These are phyloP conservation scores for Malania oleifera DNA, from an alignment of 164 flowering plant species.

Conservation along the genomic window DNA sequence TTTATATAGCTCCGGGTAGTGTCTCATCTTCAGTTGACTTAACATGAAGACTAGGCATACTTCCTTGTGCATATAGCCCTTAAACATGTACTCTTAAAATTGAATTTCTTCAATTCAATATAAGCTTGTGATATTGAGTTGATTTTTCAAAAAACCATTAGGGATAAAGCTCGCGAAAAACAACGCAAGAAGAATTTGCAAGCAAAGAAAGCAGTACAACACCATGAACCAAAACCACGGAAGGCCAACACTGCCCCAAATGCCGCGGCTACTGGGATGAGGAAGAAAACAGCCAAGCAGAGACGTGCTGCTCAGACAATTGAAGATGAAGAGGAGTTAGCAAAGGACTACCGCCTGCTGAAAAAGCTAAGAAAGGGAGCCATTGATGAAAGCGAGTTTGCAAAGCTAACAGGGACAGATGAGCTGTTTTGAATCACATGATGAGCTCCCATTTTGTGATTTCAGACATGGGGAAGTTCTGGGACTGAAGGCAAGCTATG, in stretches of 20 bases:
- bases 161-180: slow-evolving; percentile 1
- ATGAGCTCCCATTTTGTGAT: neutral
- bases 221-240: neutral
- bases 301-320: slow-evolving; percentile 2
- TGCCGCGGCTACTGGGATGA: neutral
- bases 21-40: too few species aligned
- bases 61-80: too few species aligned
- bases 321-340: neutral
- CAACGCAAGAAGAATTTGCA: neutral
- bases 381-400: neutral
- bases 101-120: too few species aligned
- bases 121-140: too few species aligned
- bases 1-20: too few species aligned
- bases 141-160: too few species aligned
- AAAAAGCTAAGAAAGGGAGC: neutral
- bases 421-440: neutral
- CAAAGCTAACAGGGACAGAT: neutral
- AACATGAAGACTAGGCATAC: too few species aligned
- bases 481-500: too few species aligned
- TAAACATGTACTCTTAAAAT: too few species aligned
- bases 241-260: neutral
- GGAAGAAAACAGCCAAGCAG: slow-evolving; percentile 2
- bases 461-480: neutral
- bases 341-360: slow-evolving; percentile 1
- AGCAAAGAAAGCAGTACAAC: neutral